Evolutionary conservation across 108 stramenopile species (phyloP).

Genomic region (Nannochloropsis salina): DNA sequence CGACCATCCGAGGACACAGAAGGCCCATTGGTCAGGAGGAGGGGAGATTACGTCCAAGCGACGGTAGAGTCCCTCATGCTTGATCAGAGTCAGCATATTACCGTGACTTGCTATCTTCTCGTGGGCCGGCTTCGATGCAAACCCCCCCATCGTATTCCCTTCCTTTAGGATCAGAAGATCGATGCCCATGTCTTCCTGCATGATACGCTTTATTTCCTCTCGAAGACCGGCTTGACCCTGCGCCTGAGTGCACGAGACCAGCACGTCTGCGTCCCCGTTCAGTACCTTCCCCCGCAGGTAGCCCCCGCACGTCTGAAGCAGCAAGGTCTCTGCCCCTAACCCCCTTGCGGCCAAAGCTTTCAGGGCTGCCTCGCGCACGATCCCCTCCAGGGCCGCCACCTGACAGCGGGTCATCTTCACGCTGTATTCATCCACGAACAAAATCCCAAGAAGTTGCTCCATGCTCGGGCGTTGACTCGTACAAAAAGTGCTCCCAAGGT

Average conservation of each 20-base stretch:
- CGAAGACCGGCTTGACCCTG: not conserved
- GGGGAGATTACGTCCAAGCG: constrained; percentile 11
- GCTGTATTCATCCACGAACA: constrained; percentile 11
- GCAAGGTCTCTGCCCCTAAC: not conserved
- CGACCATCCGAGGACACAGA: not conserved
- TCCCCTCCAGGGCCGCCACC: not conserved
- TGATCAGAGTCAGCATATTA: not conserved
- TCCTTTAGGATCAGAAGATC: not conserved
- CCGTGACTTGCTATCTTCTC: not conserved
- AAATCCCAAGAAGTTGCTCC: not conserved
- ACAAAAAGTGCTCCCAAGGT: not conserved
- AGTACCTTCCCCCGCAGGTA: not conserved
- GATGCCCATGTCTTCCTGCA: not conserved
- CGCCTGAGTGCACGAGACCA: not conserved
- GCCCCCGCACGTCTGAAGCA: not conserved
- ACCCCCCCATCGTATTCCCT: not conserved
- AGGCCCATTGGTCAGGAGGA: constrained; percentile 7
- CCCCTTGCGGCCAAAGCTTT: not conserved
- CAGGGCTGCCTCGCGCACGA: not conserved
- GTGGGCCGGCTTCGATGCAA: not conserved
- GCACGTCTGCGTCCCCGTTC: constrained; percentile 1
- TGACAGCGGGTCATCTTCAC: not conserved
- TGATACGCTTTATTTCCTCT: not conserved
- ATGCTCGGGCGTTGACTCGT: not conserved
- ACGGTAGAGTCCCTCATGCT: not conserved